phyloP scores from a whole-genome alignment of 345 rosid genomes.

The Limnanthes douglasii region DNA sequence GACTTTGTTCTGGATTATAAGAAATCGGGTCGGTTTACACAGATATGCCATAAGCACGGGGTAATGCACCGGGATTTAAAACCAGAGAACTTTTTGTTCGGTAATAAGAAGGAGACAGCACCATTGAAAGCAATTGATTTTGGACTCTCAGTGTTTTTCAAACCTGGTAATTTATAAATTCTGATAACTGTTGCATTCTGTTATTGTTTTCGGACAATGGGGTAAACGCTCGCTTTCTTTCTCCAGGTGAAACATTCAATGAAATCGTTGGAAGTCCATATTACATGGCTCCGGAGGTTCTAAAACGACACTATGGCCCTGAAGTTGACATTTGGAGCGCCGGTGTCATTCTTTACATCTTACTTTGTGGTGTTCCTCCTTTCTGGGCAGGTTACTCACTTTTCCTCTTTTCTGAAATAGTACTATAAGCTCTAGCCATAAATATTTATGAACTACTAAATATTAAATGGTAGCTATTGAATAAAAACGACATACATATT shows the following conservation, averaged over 20 bases:
- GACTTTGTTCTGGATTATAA: neutral
- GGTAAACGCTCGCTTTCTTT: conserved; percentile 3
- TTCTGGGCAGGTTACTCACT: conserved; percentile 82
- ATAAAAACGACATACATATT: too few species aligned
- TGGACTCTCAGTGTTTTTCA: conserved; percentile 89
- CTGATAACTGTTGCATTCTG: neutral
- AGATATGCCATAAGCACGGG: conserved; percentile 88
- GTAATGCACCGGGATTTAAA: conserved; percentile 93
- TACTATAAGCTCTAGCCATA: too few species aligned
- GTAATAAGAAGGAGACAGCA: conserved; percentile 76
- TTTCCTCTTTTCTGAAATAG: conserved; percentile 1
- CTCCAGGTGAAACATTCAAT: conserved; percentile 61
- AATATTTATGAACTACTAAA: too few species aligned
- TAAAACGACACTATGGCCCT: conserved; percentile 74
- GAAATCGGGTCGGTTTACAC: conserved; percentile 1
- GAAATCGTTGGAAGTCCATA: conserved; percentile 98
- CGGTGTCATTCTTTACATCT: conserved; percentile 81
- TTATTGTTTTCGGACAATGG: neutral
- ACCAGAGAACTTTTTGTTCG: conserved; percentile 90
- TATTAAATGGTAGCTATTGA: too few species aligned
- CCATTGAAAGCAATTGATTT: conserved; percentile 85
- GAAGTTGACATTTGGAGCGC: conserved; percentile 98
- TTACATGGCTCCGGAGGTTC: conserved; percentile 98
- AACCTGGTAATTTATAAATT: conserved; percentile 49
- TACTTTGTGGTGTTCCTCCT: conserved; percentile 92